Evolutionary conservation across 305 asterid species (phyloP), one percentile per base, ranked within the genome.

Genomic region (Fraxinus platypoda): DNA sequence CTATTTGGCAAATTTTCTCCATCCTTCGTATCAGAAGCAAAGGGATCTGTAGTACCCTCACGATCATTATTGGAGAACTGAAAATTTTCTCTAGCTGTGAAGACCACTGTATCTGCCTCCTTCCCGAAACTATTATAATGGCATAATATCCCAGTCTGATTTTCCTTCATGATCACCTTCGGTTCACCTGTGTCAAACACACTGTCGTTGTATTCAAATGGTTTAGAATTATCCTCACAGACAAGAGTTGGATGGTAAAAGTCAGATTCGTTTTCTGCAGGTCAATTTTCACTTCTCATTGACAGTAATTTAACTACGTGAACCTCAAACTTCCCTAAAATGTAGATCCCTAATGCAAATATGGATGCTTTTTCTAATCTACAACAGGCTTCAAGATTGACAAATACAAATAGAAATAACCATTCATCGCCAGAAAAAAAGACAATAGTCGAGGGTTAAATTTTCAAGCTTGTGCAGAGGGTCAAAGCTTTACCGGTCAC

Each of bases 121-220:
- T 19, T 54, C 66, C 25, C 66, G 0, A 54, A 54, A 54, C 66
- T 54, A 54, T 54, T n/a, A 5, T 17, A 17, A n/a, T n/a, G 66
- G 25, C 25, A 54, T 6, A 57, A 6, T 57, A 6, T 6, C 9
- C 66, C 66, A 57, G n/a, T 57, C 26, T 4, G 26, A 57, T 57
- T 57, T 77, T 86, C 91, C 54, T 85, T 89, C 92, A 86, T 87
- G 76, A 19, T 83, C 73, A 66, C 75, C 78, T 82, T 81, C 43
- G 64, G 85, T 52, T 85, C 88, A 46, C 68, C 83, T 59, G 79
- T 25, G 77, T 87, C 81, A 30, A 83, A 75, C 79, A 54, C 85
- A 75, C 88, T 86, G 88, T 76, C 17, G 31, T 74, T 75, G 80
- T 30, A 82, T 75, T 83, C 68, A 84, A 86, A 80, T 81, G 70